Evolutionary conservation across 768 basidiomycete species (phyloP), one percentile per base, ranked within the genome.

Genomic region (Rhodotorula graminis): DNA sequence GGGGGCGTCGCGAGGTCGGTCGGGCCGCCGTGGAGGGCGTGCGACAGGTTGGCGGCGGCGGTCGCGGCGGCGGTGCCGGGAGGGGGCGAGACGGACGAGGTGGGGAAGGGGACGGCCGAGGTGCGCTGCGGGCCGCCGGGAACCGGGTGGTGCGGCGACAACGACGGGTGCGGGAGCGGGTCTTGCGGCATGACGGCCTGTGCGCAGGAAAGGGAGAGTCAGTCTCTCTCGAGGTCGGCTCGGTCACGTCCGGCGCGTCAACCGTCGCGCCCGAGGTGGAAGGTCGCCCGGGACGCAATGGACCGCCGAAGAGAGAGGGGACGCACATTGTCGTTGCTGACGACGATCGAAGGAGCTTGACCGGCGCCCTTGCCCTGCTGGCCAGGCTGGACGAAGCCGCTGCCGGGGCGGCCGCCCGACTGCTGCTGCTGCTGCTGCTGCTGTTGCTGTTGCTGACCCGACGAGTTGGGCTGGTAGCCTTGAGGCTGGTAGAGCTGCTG

Each of bases 121-220:
- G n/a, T 37, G 21, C 60, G 64, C 23, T 29, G 67, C 59, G 65
- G 29, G 60, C 80, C 65, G 59, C 80, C 77, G 8, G 79, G 78
- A n/a, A 79, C 71, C 8, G 78, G 79, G 67, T 81, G 80, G 53
- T 79, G 79, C 56, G 81, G 75, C 2, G 77, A 61, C 47, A 80
- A 78, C 3, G 82, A 82, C 3, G 80, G 80, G 75, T 83, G 82
- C 0, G 81, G 80, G 49, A 83, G 78, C 0, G 81, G 82, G 66
- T 83, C 83, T 10, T 74, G 60, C 2, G 82, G 81, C 83, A 83
- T 83, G 62, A 82, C 80, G 6, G 79, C 75, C 78, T 80, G 62
- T 50, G 52, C 37, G 12, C 25, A 10, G 18, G 23, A 25, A 27
- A 14, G 23, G 10, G 25, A 8, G 40, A 6, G 58, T 59, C 37